Percentiles rank a stretch among this genome's conserved stretches.
These are phyloP conservation scores for Penicillium parvum DNA, from an alignment of 495 filamentous ascomycete genomes.

Conservation along the genomic window DNA sequence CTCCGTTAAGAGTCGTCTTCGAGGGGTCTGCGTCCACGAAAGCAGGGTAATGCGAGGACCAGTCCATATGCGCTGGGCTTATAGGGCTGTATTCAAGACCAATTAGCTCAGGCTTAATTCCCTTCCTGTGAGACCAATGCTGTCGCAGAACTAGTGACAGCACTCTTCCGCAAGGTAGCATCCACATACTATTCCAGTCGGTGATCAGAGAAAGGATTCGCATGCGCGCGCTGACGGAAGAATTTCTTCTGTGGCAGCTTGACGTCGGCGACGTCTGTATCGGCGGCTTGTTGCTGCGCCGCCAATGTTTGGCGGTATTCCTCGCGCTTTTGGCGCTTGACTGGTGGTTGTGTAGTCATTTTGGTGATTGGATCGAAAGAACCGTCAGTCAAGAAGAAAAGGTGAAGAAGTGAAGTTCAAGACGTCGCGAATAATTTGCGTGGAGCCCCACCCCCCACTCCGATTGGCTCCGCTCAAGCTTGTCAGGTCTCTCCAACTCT, in stretches of 20 bases:
- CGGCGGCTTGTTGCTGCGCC: conserved; percentile 25
- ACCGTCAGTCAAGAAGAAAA: background rate
- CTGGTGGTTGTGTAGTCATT: conserved; percentile 49
- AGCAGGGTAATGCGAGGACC: conserved; percentile 78
- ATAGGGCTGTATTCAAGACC: conserved; percentile 56
- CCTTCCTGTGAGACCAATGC: background rate
- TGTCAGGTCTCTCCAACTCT: background rate
- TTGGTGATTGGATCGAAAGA: background rate
- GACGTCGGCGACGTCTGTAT: conserved; percentile 21
- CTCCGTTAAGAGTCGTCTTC: conserved; percentile 30
- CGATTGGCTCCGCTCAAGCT: conserved; percentile 16
- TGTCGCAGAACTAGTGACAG: background rate
- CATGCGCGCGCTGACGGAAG: conserved; percentile 93
- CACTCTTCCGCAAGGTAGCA: background rate
- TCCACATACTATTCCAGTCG: conserved; percentile 70
- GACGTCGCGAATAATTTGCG: conserved; percentile 20
- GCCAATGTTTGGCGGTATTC: conserved; percentile 55
- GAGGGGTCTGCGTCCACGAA: conserved; percentile 45
- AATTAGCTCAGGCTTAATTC: conserved; percentile 14
- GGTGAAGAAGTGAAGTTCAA: background rate
- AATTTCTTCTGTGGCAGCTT: conserved; percentile 86
- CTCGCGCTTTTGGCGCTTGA: conserved; percentile 70
- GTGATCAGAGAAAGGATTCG: conserved; percentile 97
- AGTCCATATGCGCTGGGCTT: conserved; percentile 82
- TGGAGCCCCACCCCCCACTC: conserved; percentile 10